phyloP scores from a whole-genome alignment of 176 grass and related monocot genomes.

The Otatea glauca region DNA sequence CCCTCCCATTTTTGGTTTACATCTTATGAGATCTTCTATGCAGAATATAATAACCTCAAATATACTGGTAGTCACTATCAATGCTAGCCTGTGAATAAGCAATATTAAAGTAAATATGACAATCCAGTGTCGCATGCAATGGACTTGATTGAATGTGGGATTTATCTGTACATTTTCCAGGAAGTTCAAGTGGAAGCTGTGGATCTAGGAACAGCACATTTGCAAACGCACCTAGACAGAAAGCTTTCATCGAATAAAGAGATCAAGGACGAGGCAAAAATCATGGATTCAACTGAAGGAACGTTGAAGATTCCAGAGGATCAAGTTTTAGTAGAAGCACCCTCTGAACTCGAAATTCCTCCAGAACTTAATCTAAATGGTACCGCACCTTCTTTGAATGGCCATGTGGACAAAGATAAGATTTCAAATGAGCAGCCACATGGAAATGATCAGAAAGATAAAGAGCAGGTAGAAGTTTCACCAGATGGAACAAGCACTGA shows the following conservation, averaged over 20 bases:
- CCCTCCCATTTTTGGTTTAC: neutral
- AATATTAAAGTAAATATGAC: slow-evolving; percentile 21
- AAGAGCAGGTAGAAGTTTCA: slow-evolving; percentile 2
- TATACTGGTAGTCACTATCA: neutral
- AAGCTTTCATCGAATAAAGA: slow-evolving; percentile 40
- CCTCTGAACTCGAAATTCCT: slow-evolving; percentile 40
- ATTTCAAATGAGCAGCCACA: slow-evolving; percentile 25
- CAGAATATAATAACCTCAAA: neutral
- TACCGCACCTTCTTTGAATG: slow-evolving; percentile 41
- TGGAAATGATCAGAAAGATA: slow-evolving; percentile 33
- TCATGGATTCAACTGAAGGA: slow-evolving; percentile 42
- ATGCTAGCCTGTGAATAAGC: slow-evolving; percentile 12
- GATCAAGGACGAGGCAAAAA: slow-evolving; percentile 27
- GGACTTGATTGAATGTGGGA: slow-evolving; percentile 22
- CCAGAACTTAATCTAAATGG: slow-evolving; percentile 43
- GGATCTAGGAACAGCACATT: slow-evolving; percentile 33
- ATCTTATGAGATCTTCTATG: neutral
- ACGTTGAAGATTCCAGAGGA: slow-evolving; percentile 51
- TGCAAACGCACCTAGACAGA: slow-evolving; percentile 26
- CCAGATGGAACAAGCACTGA: slow-evolving; percentile 17
- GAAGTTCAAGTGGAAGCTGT: slow-evolving; percentile 50
- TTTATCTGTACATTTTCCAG: slow-evolving; percentile 38
- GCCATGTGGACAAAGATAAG: slow-evolving; percentile 27
- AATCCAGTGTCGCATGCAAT: neutral
- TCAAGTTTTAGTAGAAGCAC: slow-evolving; percentile 47